Conservation (phyloP, 2,329 filamentous ascomycete species). For the Cercospora janseana region DNA sequence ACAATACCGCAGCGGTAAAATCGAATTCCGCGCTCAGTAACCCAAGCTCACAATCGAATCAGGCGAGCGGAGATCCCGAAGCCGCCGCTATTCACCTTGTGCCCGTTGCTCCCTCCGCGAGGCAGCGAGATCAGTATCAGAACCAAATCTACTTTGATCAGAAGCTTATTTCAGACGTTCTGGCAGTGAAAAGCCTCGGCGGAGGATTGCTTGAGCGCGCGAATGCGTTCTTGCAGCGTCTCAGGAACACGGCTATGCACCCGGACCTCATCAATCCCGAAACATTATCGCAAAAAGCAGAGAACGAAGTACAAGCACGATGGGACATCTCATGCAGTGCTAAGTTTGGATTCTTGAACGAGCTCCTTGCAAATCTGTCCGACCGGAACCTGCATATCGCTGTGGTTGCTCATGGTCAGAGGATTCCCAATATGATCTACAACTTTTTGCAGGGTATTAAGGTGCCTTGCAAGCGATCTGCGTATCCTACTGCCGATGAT, state of each 20-base stretch:
- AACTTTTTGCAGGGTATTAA: slow-evolving; percentile 28
- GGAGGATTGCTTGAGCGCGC: slow-evolving; percentile 23
- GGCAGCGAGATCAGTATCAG: slow-evolving; percentile 37
- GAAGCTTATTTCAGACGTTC: slow-evolving; percentile 31
- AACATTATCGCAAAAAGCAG: slow-evolving; percentile 32
- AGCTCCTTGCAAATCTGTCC: slow-evolving; percentile 33
- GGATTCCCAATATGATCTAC: slow-evolving; percentile 36
- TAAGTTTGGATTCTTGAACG: slow-evolving; percentile 40
- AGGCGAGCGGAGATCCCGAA: slow-evolving; percentile 21
- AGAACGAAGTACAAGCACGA: slow-evolving; percentile 31
- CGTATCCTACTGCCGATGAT: slow-evolving; percentile 17
- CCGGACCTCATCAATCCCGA: slow-evolving; percentile 39
- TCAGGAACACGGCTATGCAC: slow-evolving; percentile 33
- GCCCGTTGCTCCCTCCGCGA: slow-evolving; percentile 32
- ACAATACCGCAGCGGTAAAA: slow-evolving; percentile 4
- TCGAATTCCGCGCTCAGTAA: slow-evolving; percentile 5
- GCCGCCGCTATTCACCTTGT: slow-evolving; percentile 26
- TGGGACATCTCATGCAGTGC: slow-evolving; percentile 39
- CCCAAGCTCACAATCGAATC: neutral
- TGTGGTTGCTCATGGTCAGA: slow-evolving; percentile 33
- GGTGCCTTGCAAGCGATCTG: slow-evolving; percentile 28
- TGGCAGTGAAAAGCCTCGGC: slow-evolving; percentile 20
- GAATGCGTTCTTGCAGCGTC: slow-evolving; percentile 30
- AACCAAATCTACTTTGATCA: slow-evolving; percentile 27
- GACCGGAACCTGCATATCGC: slow-evolving; percentile 31